Percentiles rank a stretch among this genome's conserved stretches.
phyloP scores from a whole-genome alignment of 495 filamentous ascomycete species.

The Xylona heveae region DNA sequence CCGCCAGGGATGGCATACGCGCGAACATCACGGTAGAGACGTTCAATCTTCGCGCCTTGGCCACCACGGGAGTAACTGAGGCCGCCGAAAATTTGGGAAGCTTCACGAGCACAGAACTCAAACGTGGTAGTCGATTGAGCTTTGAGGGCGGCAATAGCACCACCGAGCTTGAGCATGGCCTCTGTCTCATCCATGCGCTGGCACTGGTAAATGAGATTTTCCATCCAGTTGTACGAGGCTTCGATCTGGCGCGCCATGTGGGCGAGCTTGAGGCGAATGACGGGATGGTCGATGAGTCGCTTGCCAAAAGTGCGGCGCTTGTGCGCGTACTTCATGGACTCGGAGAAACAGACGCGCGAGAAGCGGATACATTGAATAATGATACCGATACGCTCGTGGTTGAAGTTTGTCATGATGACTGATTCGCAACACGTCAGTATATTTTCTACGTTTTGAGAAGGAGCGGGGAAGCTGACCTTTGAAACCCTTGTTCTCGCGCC shows the following conservation, averaged over 20 bases:
- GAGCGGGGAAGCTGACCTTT: conserved; percentile 28
- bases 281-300: conserved; percentile 84
- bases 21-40: conserved; percentile 88
- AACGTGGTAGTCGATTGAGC: conserved; percentile 84
- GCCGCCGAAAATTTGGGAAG: conserved; percentile 92
- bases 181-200: conserved; percentile 80
- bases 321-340: conserved; percentile 86
- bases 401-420: conserved; percentile 98
- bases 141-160: conserved; percentile 85
- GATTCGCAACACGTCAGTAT: conserved; percentile 10
- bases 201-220: conserved; percentile 88
- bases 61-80: conserved; percentile 83
- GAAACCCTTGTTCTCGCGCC: conserved; percentile 98
- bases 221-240: conserved; percentile 90
- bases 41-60: conserved; percentile 89
- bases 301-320: conserved; percentile 94
- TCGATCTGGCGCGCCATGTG: conserved; percentile 98
- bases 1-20: conserved; percentile 96
- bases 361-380: conserved; percentile 95
- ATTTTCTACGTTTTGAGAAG: too few relatives aligned
- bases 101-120: conserved; percentile 93
- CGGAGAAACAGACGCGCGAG: conserved; percentile 91
- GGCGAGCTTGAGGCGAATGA: conserved; percentile 93
- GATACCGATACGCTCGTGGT: conserved; percentile 96
- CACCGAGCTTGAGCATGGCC: conserved; percentile 88